A percentile compares a stretch with the other conserved stretches of the same genome.
phyloP scores from a whole-genome alignment of 345 rosid genomes.

The Populus davidiana region DNA sequence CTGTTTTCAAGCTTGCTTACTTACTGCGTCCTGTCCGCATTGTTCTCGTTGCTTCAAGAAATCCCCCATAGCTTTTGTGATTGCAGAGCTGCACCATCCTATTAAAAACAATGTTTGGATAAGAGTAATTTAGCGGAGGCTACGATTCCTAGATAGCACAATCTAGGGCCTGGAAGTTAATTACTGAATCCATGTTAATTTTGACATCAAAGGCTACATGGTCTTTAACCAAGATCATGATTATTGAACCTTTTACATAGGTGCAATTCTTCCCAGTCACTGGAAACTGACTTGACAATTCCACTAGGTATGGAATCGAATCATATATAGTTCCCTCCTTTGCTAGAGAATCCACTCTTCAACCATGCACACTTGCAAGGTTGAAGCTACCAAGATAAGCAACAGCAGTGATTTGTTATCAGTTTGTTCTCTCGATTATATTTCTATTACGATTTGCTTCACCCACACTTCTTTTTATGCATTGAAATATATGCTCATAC shows the following conservation, averaged over 20 bases:
- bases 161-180: too few relatives aligned
- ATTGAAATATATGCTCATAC: neutral
- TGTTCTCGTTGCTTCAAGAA: constrained; percentile 1
- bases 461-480: neutral
- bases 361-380: neutral
- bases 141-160: neutral
- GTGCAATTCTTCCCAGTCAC: neutral
- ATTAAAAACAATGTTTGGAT: neutral
- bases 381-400: neutral
- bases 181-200: neutral
- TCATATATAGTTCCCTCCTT: neutral
- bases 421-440: neutral
- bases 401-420: neutral
- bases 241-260: neutral
- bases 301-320: neutral
- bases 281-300: neutral
- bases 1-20: neutral
- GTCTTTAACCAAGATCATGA: neutral
- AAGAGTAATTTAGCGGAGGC: neutral
- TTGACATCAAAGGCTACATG: neutral
- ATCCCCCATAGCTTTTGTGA: neutral
- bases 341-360: neutral
- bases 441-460: neutral
- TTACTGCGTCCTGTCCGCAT: neutral
- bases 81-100: too few relatives aligned